Evolutionary conservation across 1,139 yeast species (phyloP), one percentile per base, ranked within the genome.

Genomic region (Wickerhamiella pararugosa): DNA sequence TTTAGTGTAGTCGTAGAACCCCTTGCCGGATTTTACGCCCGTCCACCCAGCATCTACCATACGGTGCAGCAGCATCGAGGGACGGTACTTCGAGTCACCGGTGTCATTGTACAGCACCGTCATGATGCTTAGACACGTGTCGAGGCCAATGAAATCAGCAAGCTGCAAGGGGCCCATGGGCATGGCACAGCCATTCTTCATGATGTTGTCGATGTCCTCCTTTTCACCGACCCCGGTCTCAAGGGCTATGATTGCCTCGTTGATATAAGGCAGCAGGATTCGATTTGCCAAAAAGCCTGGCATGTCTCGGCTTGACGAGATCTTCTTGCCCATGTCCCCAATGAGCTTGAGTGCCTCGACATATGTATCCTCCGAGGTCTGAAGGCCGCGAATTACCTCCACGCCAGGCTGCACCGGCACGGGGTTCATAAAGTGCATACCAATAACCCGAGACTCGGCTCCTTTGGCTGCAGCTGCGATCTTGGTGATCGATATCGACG

Each of bases 181-280:
- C 68, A 65, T 62, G 27, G 69, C 69, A 45, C 70, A 65, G 10
- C 70, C 70, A 46, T 63, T 64, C 51, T 58, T 60, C 68, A 65
- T 62, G 51, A 66, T 66, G 50, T 52, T 60, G 52, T 65, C 70
- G 43, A 65, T 63, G 46, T 64, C 69, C 47, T 64, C 66, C 44
- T 58, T 56, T 34, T 50, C 40, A 39, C 67, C 69, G 15, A 64
- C 51, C 5, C 69, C 69, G n/a, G 64, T 59, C 52, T 65, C 70
- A n/a, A 61, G 50, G 32, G 63, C 57, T 34, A 60, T 54, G 44
- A 64, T 58, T 15, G 70, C 70, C 51, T 65, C 70, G 47, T 65
- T 65, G 49, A 65, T 61, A 52, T 65, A 65, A 8, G 70, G 70
- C 55, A 65, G 53, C 38, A 65, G 57, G 39, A 65, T 57, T 33